These are phyloP conservation scores for Colletotrichum simmondsii DNA, from an alignment of 2,329 filamentous ascomycete species.

Conservation along the genomic window DNA sequence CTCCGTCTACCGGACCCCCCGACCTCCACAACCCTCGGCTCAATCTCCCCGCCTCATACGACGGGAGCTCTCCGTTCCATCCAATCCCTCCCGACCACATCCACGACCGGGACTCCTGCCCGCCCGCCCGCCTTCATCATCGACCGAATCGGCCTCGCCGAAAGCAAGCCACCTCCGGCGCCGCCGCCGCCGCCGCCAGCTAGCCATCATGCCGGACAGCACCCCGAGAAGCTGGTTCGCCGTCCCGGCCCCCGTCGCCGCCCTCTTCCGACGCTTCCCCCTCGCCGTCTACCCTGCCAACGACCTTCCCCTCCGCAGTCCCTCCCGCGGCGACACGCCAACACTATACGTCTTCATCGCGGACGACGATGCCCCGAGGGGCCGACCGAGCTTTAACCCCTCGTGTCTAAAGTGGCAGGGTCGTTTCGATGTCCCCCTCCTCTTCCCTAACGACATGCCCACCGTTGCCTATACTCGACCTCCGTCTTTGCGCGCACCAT, in stretches of 20 bases:
- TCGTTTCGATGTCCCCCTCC: constrained; percentile 41
- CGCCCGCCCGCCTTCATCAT: constrained; percentile 2
- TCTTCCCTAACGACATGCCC: neutral
- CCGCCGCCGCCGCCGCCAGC: neutral
- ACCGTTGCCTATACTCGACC: neutral
- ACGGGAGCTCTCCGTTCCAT: neutral
- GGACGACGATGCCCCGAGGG: constrained; percentile 67
- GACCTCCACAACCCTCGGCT: neutral
- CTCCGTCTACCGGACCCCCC: neutral
- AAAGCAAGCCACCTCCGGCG: constrained; percentile 11
- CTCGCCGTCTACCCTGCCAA: constrained; percentile 81
- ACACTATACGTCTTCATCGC: constrained; percentile 83
- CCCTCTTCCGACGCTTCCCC: constrained; percentile 87
- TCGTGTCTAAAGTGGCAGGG: constrained; percentile 98
- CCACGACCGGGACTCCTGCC: neutral
- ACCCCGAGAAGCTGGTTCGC: constrained; percentile 55
- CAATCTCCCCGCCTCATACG: neutral
- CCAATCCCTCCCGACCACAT: neutral
- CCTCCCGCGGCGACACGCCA: constrained; percentile 53
- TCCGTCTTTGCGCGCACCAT: neutral
- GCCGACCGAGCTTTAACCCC: constrained; percentile 86
- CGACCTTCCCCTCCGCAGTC: constrained; percentile 74
- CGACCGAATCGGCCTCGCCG: constrained; percentile 6
- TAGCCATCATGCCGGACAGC: constrained; percentile 34
- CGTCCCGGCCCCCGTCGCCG: constrained; percentile 80